Evolutionary conservation across 768 basidiomycete genomes (phyloP).

Genomic region (Pisolithus orientalis): DNA sequence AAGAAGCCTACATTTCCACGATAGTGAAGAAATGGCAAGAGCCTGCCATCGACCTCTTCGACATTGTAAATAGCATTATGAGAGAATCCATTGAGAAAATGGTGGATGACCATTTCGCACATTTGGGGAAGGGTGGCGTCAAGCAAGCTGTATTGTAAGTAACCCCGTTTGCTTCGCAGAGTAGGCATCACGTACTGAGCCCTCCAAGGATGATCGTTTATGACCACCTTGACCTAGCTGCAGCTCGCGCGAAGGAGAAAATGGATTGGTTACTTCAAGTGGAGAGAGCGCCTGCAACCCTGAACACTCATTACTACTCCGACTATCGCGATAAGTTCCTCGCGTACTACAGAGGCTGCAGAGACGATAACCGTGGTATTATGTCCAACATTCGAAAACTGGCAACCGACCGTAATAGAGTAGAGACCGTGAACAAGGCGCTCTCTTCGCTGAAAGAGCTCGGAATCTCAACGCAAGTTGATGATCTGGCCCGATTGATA

Average conservation of each 20-base stretch:
- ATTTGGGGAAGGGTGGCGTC: conserved; percentile 47
- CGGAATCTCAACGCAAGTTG: conserved; percentile 27
- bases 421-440: conserved; percentile 4
- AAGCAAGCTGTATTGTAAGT: conserved; percentile 44
- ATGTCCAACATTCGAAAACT: too few relatives aligned
- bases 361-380: conserved; percentile 3
- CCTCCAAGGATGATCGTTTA: conserved; percentile 40
- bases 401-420: too few relatives aligned
- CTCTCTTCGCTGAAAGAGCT: background rate
- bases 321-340: conserved; percentile 49
- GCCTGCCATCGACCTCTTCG: conserved; percentile 44
- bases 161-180: background rate
- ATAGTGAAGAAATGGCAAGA: conserved; percentile 42
- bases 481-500: conserved; percentile 41
- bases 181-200: background rate
- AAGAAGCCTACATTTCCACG: conserved; percentile 40
- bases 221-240: conserved; percentile 43
- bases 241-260: conserved; percentile 32
- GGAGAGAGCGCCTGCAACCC: conserved; percentile 43
- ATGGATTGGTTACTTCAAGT: conserved; percentile 45
- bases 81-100: conserved; percentile 35
- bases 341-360: conserved; percentile 36
- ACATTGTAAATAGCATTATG: conserved; percentile 32
- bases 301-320: conserved; percentile 46
- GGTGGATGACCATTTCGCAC: conserved; percentile 42